phyloP scores from a whole-genome alignment of 164 flowering plant species.

The Warburgia ugandensis region DNA sequence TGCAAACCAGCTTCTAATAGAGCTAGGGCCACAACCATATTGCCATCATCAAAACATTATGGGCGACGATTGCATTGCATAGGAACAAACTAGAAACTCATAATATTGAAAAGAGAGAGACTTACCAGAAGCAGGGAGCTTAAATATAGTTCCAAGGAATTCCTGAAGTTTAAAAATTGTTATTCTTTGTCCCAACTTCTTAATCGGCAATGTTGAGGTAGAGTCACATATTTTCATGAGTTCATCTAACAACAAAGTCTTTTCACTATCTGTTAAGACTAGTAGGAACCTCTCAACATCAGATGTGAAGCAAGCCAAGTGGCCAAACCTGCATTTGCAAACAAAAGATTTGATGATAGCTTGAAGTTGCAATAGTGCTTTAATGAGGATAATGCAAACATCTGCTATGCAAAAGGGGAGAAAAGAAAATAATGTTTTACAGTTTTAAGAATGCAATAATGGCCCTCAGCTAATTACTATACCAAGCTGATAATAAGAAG shows the following conservation, averaged over 20 bases:
- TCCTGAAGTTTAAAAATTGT: slow-evolving; percentile 51
- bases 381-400: too few species aligned
- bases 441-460: too few species aligned
- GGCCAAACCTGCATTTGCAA: slow-evolving; percentile 98
- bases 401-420: too few species aligned
- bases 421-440: too few species aligned
- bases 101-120: background rate
- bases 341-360: too few species aligned
- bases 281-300: slow-evolving; percentile 64
- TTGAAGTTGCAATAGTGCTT: too few species aligned
- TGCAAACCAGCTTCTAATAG: too few species aligned
- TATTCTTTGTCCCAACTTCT: slow-evolving; percentile 49
- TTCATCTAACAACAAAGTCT: slow-evolving; percentile 35
- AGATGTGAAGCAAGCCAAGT: slow-evolving; percentile 61
- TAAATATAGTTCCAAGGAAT: slow-evolving; percentile 35
- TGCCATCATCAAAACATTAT: too few species aligned
- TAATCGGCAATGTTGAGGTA: slow-evolving; percentile 24
- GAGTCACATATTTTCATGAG: slow-evolving; percentile 27
- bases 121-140: slow-evolving; percentile 46
- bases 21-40: too few species aligned
- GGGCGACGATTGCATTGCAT: too few species aligned
- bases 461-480: too few species aligned
- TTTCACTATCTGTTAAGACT: slow-evolving; percentile 38
- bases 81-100: background rate
- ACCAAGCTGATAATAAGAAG: too few species aligned